phyloP scores from a whole-genome alignment of 2,329 filamentous ascomycete species.

The Pseudogymnoascus sp. region DNA sequence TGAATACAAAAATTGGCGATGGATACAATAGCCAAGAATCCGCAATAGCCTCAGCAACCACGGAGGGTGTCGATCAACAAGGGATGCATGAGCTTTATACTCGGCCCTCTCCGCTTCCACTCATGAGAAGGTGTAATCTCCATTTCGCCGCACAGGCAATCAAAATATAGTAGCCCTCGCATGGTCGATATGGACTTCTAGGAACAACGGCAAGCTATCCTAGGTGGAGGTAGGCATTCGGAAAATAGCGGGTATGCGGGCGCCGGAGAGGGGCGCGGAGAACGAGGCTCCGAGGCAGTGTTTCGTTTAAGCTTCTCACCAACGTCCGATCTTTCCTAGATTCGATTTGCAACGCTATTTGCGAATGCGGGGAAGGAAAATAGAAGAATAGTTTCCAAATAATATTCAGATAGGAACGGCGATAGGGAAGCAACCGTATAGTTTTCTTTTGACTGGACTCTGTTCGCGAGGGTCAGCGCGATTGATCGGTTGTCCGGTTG shows the following conservation, averaged over 20 bases:
- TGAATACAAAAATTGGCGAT: not conserved
- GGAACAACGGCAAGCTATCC: not conserved
- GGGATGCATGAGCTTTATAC: conserved; percentile 3
- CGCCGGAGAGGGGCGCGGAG: not conserved
- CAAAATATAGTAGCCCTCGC: conserved; percentile 6
- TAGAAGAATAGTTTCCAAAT: not conserved
- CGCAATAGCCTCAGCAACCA: not conserved
- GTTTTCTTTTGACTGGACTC: not conserved
- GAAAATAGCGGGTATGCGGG: not conserved
- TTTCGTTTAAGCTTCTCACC: not conserved
- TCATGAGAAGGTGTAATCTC: not conserved
- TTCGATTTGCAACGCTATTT: not conserved
- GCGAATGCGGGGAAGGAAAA: not conserved
- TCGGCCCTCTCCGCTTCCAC: not conserved
- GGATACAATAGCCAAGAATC: not conserved
- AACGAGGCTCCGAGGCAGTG: not conserved
- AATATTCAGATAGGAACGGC: not conserved
- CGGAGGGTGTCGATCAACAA: not conserved
- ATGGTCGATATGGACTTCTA: not conserved
- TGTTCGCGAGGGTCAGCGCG: not conserved
- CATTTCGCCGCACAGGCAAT: not conserved
- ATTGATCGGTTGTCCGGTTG: not conserved
- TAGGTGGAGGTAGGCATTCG: not conserved
- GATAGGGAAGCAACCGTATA: not conserved
- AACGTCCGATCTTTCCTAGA: conserved; percentile 1